Conservation (phyloP, 257 asterid species). For the Capsicum chinense region DNA sequence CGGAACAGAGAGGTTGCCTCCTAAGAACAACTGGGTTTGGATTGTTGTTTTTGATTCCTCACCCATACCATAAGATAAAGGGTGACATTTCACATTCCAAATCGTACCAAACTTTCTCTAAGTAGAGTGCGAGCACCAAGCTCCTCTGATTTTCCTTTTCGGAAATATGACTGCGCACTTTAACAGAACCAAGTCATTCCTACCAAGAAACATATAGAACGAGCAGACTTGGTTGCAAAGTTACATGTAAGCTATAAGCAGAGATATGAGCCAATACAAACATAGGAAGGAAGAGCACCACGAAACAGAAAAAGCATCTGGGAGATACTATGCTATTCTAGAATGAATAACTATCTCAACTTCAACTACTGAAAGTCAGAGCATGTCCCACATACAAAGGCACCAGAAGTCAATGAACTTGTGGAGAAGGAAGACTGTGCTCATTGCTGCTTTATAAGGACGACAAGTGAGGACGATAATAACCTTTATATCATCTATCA, state of each 20-base stretch:
- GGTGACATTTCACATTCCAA: background rate
- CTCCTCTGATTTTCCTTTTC: background rate
- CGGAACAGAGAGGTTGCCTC: too few relatives aligned
- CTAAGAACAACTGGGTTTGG: too few relatives aligned
- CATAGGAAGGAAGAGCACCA: background rate
- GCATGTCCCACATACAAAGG: conserved; percentile 8
- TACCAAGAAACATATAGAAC: background rate
- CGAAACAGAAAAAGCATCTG: background rate
- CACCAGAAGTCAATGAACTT: conserved; percentile 6
- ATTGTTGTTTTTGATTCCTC: background rate
- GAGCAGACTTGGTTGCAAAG: too few relatives aligned
- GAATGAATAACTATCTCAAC: background rate
- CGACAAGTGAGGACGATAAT: background rate
- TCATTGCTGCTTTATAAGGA: conserved; percentile 18
- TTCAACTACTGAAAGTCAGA: conserved; percentile 14
- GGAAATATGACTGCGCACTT: conserved; percentile 3
- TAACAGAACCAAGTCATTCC: conserved; percentile 17
- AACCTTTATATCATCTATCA: conserved; percentile 98
- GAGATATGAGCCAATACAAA: background rate
- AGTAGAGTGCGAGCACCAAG: background rate
- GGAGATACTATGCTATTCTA: conserved; percentile 13
- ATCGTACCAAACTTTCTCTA: background rate
- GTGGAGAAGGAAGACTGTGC: conserved; percentile 7
- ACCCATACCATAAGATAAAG: background rate
- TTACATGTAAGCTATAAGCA: background rate